Evolutionary conservation across 371 early-diverging fungal species (phyloP), one percentile per base, ranked within the genome.

Genomic region (Mortierella sp.): DNA sequence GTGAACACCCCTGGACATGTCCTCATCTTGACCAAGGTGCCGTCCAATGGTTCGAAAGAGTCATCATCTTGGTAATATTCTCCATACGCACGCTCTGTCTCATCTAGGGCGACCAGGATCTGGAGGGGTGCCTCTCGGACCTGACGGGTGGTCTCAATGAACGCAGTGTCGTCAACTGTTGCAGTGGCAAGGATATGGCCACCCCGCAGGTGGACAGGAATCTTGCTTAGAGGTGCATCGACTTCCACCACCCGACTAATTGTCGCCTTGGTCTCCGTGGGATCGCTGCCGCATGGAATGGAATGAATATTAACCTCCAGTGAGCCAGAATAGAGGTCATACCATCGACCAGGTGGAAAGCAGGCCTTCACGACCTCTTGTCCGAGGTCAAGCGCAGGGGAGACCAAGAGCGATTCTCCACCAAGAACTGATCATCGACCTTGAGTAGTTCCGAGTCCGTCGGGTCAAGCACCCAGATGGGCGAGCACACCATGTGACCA

Each of bases 311-410:
- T 28, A 2, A 64, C 64, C 46, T 71, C 56, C 0, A 63, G 42
- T 9, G 19, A 5, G 2, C 64, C 64, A 4, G 63, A 30, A 32
- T 72, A 71, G 60, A 83, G 65, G 28, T 86, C 84, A 51, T 89
- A 89, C 89, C 89, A 89, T 0, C 69, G 58, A 19, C 87, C 86
- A 2, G 61, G 12, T 6, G 90, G 90, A 79, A 90, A 85, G 56
- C 83, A 78, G 0, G 82, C 89, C 2, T 79, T 57, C 8, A 90
- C 88, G 6, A 72, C 53, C 0, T 67, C 60, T 1, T 75, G 80
- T n/a, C 75, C 66, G 47, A 80, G 70, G 8, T 72, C 63, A 19
- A 87, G 71, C 1, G 81, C 88, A 21, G 92, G 92, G 2, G 85
- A 83, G 7, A 90, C 68, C 60, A 91, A 71, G 55, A 88, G 50